Evolutionary conservation across 805 yeast species (phyloP).

Genomic region (Kodamaea kakaduensis): DNA sequence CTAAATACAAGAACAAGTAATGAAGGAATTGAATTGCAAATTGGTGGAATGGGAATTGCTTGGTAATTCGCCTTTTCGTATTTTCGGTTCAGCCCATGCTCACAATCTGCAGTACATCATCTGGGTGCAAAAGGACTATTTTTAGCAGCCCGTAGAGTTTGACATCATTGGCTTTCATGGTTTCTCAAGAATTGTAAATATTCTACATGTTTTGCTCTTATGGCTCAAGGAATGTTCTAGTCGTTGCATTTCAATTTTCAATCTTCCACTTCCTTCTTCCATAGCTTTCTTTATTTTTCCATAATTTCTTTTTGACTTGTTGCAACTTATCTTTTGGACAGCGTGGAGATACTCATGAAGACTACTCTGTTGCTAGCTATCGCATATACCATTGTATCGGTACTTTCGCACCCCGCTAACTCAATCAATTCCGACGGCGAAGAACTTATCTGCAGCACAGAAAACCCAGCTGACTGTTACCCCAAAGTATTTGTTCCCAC

Average conservation of each 20-base stretch:
- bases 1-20: too few relatives aligned
- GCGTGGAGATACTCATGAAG: conserved; percentile 7
- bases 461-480: conserved; percentile 52
- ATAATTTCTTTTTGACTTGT: not conserved
- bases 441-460: conserved; percentile 38
- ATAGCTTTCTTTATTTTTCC: not conserved
- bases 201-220: too few relatives aligned
- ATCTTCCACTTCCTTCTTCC: not conserved
- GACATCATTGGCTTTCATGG: too few relatives aligned
- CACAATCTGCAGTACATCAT: too few relatives aligned
- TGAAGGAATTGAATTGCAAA: not conserved
- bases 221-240: too few relatives aligned
- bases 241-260: too few relatives aligned
- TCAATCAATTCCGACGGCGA: conserved; percentile 6
- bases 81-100: too few relatives aligned
- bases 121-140: too few relatives aligned
- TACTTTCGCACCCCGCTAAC: conserved; percentile 2
- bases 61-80: not conserved
- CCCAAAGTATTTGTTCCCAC: conserved; percentile 62
- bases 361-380: conserved; percentile 4
- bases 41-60: not conserved
- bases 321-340: conserved; percentile 3
- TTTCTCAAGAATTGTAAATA: too few relatives aligned
- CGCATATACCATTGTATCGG: conserved; percentile 1
- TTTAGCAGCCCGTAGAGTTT: too few relatives aligned